Base-by-base conservation (phyloP, 2,329 filamentous ascomycete species). In the Botrytis sinoallii region DNA sequence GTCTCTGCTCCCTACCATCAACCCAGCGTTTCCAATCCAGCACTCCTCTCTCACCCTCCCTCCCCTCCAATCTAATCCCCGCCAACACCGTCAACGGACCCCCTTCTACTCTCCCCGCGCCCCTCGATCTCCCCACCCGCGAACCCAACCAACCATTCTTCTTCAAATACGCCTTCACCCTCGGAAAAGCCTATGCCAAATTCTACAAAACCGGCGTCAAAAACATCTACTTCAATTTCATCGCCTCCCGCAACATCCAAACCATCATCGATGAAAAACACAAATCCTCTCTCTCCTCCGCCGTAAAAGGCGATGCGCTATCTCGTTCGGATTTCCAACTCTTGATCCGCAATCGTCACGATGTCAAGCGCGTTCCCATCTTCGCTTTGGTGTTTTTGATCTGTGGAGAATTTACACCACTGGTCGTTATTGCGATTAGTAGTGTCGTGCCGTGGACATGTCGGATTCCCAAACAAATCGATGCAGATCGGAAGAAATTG, bases 131-230 rank as follows among this genome's bases (percentile, higher is more conserved):
- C 3, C 93, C 93, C 10, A 81, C 82, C 8, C 86, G 89, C 71
- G 81, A 85, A 29, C 80, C 85, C 32, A 79, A 82, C 12, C 81
- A 87, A 44, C 83, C 84, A 42, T 80, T 84, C 32, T 80, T 88
- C 72, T 74, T 77, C 70, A 74, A 71, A 32, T 78, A 81, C 74
- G 73, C 75, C 71, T 68, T 81, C 66, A 40, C 73, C 4, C 75
- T 80, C 14, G 95, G 93, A 75, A 92, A 92, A 81, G 89, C 92
- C 70, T 97, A 97, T 83, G 82, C 92, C 16, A 83, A 83, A 52
- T 98, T 98, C 87, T 98, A 98, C 89, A 97, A 96, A 83, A 87
- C 89, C 1, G 95, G 95, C 29, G 83, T 97, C 46, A 90, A 90
- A 80, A 90, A 92, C 78, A 90, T 97, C 70, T 90, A 89, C 81